Base-by-base conservation (phyloP, 164 flowering plant genomes). In the Aristolochia fimbriata region DNA sequence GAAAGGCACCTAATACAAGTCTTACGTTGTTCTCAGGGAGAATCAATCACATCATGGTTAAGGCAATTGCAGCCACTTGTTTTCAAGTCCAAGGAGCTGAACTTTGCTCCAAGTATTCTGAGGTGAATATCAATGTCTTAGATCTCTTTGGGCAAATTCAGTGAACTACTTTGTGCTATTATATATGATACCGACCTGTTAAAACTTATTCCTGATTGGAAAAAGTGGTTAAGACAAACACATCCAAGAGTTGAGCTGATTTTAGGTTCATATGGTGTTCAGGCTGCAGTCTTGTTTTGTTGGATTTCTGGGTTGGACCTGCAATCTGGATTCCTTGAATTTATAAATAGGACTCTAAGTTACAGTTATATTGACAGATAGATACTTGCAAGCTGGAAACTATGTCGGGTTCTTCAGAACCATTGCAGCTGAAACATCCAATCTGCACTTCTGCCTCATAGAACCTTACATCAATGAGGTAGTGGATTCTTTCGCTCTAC, bases 401-500 rank as follows among this genome's bases (percentile, higher is more conserved):
- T 89, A 76, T 66, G 77, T 63, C 68, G 72, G 67, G 56, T 92
- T 92, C 73, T 67, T 89, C 27, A 51, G 64, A 57, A 74, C 74
- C 16, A 62, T 62, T 24, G 81, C 81, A 63, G 65, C 81, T 47
- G 88, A 84, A 55, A 91, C 96, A 60, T 80, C 96, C 17, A 71
- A 68, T 73, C 71, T 87, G 22, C 98, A 92, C 73, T 80, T 76
- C 59, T 92, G 81, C 76, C 78, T 86, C 51, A 43, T 87, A 67
- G 97, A 83, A 66, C 84, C 87, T 51, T 74, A 68, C 55, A 74
- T 89, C 57, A 76, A 68, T 65, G 82, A 89, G 96, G 97, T 89
- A 51, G 30, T 59, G 60, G 30, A 43, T 62, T 31, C 45, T 15
- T 24, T 56, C 46, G 16, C 16, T 25, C 9, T 4, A 27, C 31